Evolutionary conservation across 805 yeast genomes (phyloP), one percentile per base, ranked within the genome.

Genomic region (Ogataea wickerhamii): DNA sequence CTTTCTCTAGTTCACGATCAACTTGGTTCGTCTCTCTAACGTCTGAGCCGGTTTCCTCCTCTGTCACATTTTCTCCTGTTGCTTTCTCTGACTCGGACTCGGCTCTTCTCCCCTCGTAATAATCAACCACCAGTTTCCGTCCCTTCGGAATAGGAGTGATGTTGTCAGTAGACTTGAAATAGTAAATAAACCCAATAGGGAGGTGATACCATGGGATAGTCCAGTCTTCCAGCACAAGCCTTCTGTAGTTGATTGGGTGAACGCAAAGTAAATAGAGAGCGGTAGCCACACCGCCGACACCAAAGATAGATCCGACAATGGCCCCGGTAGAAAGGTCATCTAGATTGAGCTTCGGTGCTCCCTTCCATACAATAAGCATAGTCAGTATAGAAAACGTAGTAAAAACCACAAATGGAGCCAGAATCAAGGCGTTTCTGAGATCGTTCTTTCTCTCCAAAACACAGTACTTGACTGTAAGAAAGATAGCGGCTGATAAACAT

Each of bases 281-380:
- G 11, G 70, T 48, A 6, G 84, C 82, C 44, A 70, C 81, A 25
- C 61, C 78, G 45, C 78, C 87, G 38, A 75, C 81, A 38, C 87
- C 85, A 38, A 82, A 61, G 44, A 80, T 74, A 21, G 85, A 67
- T 7, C 78, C 84, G 32, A 64, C 68, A 28, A 74, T 74, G 8
- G 80, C 71, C 21, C 74, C 73, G 4, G 67, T 52, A 1, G 80
- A 65, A 37, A 82, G 66, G 6, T 75, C 54, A 46, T 75, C 67
- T 52, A 83, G 67, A 19, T 76, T 63, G 50, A 82, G 70, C 47
- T 72, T 71, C 51, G 89, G 87, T 38, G 89, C 81, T 51, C 88
- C 89, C 58, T 83, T 82, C 85, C 86, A 81, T 26, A 80, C 86
- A 55, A 83, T 78, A 60, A 82, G 71, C 84, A 84, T 81, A 41